Evolutionary conservation across 1,284 basidiomycete species (phyloP).

Genomic region (Sphaerobolus stellatus): DNA sequence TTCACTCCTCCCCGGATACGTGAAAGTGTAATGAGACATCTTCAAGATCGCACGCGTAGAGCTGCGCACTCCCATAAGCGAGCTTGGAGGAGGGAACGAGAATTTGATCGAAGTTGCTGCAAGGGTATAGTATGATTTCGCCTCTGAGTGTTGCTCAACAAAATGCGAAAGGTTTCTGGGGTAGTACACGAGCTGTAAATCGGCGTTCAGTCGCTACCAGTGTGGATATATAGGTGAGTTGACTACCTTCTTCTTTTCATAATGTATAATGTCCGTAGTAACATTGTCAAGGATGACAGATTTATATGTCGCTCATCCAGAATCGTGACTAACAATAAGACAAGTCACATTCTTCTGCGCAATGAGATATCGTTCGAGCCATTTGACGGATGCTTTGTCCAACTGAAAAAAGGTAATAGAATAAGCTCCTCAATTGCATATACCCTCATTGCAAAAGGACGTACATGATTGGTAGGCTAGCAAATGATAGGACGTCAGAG

Average conservation of each 20-base stretch:
- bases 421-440: not conserved
- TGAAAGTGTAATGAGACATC: conserved; percentile 89
- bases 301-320: conserved; percentile 74
- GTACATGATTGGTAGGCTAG: conserved; percentile 92
- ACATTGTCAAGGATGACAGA: conserved; percentile 91
- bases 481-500: conserved; percentile 1
- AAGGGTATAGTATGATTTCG: conserved; percentile 96
- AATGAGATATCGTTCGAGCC: conserved; percentile 90
- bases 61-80: conserved; percentile 95
- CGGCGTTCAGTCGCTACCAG: not conserved
- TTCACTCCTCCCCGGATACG: conserved; percentile 83
- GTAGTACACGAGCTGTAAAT: conserved; percentile 84
- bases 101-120: conserved; percentile 96
- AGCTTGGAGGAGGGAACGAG: conserved; percentile 94
- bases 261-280: conserved; percentile 98
- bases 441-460: conserved; percentile 36
- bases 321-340: conserved; percentile 97
- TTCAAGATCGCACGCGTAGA: conserved; percentile 97
- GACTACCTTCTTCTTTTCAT: conserved; percentile 88
- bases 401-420: conserved; percentile 52
- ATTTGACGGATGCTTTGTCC: conserved; percentile 87
- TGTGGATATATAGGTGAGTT: no score
- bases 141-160: conserved; percentile 90
- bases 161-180: conserved; percentile 92
- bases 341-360: conserved; percentile 85